Evolutionary conservation across 2,329 filamentous ascomycete genomes (phyloP), one percentile per base, ranked within the genome.

Genomic region (Aureobasidium subglaciale): DNA sequence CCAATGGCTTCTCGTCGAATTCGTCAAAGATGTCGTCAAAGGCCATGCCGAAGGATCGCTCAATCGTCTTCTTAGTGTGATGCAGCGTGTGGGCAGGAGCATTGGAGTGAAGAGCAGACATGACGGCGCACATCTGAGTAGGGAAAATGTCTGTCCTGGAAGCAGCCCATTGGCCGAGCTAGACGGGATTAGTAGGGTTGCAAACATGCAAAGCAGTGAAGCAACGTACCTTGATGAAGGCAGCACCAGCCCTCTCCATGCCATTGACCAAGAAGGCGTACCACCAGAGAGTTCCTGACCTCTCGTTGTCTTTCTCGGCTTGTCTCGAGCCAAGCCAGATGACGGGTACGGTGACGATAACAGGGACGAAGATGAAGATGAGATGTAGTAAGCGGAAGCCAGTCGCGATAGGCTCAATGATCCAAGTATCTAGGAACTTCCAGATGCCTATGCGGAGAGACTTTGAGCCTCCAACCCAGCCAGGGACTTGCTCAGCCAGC

Each of bases 81-180:
- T 81, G 78, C 52, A 99, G 76, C 1, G 91, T 90, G 71, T 99
- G 93, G 2, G 93, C 91, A 0, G 92, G 91, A 0, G 93, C 92
- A 68, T 97, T 84, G 1, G 93, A 96, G 72, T 99, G 93, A 42
- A 99, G 79, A 59, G 90, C 88, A 1, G 91, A 95, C 92, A 99
- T 93, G 68, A 91, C 84, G 40, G 82, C 82, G 73, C 93, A 99
- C 81, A 99, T 84, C 70, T 96, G 85, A 20, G 81, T 87, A 1
- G 93, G 93, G 68, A 99, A 99, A 66, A 99, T 96, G 71, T 99
- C 93, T 38, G 91, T 88, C 68, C 93, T 81, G 5, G 93, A 97
- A 3, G 93, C 93, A 16, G 93, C 93, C 93, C 93, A 99, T 84
- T 99, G 93, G 15, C 93, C 93, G 55, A 99, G 82, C 84, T 91